Conservation (phyloP, 768 basidiomycete species). For the Mycena haematopus region DNA sequence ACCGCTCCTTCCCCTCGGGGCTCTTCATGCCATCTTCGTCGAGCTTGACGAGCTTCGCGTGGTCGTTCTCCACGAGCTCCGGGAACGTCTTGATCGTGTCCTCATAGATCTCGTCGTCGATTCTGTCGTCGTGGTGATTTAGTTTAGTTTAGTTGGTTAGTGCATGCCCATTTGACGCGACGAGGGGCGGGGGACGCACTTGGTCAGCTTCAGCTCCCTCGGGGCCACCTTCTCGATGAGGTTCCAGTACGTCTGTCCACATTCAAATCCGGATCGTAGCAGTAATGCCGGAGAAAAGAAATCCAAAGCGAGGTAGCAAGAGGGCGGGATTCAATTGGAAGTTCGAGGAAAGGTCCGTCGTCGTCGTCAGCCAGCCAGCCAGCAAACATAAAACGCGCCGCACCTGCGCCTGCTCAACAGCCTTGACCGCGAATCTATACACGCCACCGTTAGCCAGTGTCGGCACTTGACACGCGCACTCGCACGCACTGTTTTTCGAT, state of each 20-base stretch:
- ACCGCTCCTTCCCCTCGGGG: slow-evolving; percentile 82
- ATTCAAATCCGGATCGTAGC: not conserved
- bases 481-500: slow-evolving; percentile 96
- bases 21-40: slow-evolving; percentile 97
- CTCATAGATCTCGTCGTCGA: slow-evolving; percentile 91
- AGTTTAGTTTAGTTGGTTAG: too few species aligned
- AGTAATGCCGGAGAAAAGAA: too few species aligned
- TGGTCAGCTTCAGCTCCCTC: slow-evolving; percentile 78
- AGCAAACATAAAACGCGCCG: slow-evolving; percentile 24
- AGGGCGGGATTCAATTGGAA: not conserved
- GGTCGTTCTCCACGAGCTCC: slow-evolving; percentile 61
- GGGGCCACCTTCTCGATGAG: slow-evolving; percentile 84
- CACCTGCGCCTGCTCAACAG: slow-evolving; percentile 96
- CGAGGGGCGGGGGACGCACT: too few species aligned
- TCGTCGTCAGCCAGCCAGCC: not conserved
- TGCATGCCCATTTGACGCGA: too few species aligned
- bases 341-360: too few species aligned
- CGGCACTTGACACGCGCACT: too few species aligned
- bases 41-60: slow-evolving; percentile 59
- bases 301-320: not conserved
- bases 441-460: not conserved
- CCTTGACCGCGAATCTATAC: slow-evolving; percentile 86
- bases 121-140: slow-evolving; percentile 56
- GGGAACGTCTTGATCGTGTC: slow-evolving; percentile 83
- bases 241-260: slow-evolving; percentile 89